A percentile compares a stretch with the other conserved stretches of the same genome.
Evolutionary conservation across 768 basidiomycete species (phyloP).

Genomic region (Brasilioporus rufonigricans): DNA sequence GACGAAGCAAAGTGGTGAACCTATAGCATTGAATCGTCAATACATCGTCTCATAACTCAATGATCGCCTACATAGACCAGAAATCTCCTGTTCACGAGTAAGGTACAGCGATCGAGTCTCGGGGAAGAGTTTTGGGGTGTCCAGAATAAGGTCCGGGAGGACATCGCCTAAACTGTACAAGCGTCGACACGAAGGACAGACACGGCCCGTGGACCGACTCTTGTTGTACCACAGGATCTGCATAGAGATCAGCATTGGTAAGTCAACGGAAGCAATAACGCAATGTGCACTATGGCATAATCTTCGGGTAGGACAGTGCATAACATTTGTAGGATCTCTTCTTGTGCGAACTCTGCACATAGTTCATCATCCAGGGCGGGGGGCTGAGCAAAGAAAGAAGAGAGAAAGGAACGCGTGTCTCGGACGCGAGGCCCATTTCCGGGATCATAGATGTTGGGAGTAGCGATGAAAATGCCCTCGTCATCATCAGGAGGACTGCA

Average conservation of each 20-base stretch:
- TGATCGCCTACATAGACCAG: slow-evolving; percentile 65
- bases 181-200: slow-evolving; percentile 77
- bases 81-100: slow-evolving; percentile 63
- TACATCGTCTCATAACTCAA: neutral
- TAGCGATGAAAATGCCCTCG: slow-evolving; percentile 29
- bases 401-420: slow-evolving; percentile 61
- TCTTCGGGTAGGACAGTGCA: slow-evolving; percentile 68
- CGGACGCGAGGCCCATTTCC: slow-evolving; percentile 78
- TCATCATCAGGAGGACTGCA: slow-evolving; percentile 5
- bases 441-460: slow-evolving; percentile 72
- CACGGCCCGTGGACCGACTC: slow-evolving; percentile 62
- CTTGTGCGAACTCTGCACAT: slow-evolving; percentile 75
- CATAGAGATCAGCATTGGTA: neutral
- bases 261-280: slow-evolving; percentile 2
- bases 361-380: slow-evolving; percentile 61
- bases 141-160: slow-evolving; percentile 46
- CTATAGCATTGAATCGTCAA: slow-evolving; percentile 35
- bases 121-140: slow-evolving; percentile 12
- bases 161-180: slow-evolving; percentile 69
- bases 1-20: slow-evolving; percentile 76
- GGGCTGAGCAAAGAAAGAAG: slow-evolving; percentile 64
- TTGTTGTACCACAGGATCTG: slow-evolving; percentile 88
- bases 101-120: slow-evolving; percentile 40
- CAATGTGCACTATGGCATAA: slow-evolving; percentile 67
- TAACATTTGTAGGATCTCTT: slow-evolving; percentile 74